Evolutionary conservation across 2,329 filamentous ascomycete species (phyloP), one percentile per base, ranked within the genome.

Genomic region (Didymella exigua): DNA sequence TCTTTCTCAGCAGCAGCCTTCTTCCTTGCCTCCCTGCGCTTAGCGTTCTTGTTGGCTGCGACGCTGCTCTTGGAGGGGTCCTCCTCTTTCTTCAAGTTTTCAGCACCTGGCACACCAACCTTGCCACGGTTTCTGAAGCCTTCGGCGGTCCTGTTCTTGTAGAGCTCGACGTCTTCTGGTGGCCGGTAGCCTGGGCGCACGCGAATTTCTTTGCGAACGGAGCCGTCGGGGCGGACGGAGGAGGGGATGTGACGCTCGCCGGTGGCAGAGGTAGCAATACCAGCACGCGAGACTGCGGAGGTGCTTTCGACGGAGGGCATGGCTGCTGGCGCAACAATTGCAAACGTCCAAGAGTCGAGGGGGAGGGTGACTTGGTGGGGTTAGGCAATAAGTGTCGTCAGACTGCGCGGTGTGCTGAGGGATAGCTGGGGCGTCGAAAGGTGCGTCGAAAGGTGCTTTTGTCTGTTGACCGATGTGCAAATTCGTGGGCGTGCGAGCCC

Each of bases 121-220:
- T 84, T 86, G 23, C 84, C 86, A 47, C 91, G 86, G 65, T 86
- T 91, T 71, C 91, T 91, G 79, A 90, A 96, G 44, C 86, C 86
- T 73, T 95, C 89, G 44, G 93, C 93, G 1, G 88, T 92, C 53
- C 90, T 88, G 76, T 96, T 97, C 79, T 92, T 96, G 84, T 99
- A 99, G 40, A 96, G 82, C 72, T 97, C 92, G 60, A 98, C 89
- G 76, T 99, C 95, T 78, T 99, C 95, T 0, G 93, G 91, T 1
- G 95, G 96, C 29, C 88, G 87, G 77, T 97, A 99, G 49, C 95
- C 96, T 0, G 95, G 93, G 26, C 91, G 87, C 58, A 99, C 91
- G 70, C 91, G 91, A 72, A 98, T 98, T 69, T 96, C 93, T 71
- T 90, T 96, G 52, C 95, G 87, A n/a, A 90, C 90, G 45, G 89